Conservation (phyloP, 352 stramenopile species). For the Phytopythium mirpurense region DNA sequence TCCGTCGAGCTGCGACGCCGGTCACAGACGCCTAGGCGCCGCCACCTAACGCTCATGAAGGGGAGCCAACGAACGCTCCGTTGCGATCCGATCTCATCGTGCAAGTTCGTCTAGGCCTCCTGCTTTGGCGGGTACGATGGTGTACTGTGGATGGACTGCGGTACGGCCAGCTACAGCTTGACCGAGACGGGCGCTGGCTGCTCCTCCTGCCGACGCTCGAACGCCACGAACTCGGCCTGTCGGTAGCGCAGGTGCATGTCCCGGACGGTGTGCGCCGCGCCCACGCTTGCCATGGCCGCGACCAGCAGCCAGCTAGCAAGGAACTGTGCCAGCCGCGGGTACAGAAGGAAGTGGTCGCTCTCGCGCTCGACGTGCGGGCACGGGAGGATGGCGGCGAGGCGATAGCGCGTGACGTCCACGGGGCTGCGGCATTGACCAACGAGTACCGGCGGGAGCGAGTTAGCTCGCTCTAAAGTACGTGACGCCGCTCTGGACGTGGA, state of each 20-base stretch:
- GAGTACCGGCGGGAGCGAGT: neutral
- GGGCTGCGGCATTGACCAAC: constrained; percentile 19
- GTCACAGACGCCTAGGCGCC: neutral
- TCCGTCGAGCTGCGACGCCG: neutral
- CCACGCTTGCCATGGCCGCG: constrained; percentile 34
- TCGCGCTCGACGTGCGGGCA: constrained; percentile 30
- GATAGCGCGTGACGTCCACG: constrained; percentile 21
- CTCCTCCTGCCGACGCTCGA: constrained; percentile 17
- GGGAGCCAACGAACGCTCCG: no score
- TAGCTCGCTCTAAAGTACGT: no score
- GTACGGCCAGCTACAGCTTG: neutral
- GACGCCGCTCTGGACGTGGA: no score
- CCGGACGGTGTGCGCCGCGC: constrained; percentile 29
- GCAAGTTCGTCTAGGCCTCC: neutral
- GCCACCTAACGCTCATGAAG: neutral
- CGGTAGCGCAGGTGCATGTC: constrained; percentile 33
- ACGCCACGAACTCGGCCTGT: constrained; percentile 34
- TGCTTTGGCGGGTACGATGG: neutral
- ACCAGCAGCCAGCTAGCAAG: constrained; percentile 38
- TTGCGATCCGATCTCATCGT: no score
- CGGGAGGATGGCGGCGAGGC: constrained; percentile 32
- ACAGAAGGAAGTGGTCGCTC: constrained; percentile 31
- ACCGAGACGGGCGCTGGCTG: constrained; percentile 10
- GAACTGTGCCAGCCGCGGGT: constrained; percentile 30
- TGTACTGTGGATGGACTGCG: no score